A percentile compares a stretch with the other conserved stretches of the same genome.
Conservation (phyloP, 805 yeast species). For the Starmerella apicola region DNA sequence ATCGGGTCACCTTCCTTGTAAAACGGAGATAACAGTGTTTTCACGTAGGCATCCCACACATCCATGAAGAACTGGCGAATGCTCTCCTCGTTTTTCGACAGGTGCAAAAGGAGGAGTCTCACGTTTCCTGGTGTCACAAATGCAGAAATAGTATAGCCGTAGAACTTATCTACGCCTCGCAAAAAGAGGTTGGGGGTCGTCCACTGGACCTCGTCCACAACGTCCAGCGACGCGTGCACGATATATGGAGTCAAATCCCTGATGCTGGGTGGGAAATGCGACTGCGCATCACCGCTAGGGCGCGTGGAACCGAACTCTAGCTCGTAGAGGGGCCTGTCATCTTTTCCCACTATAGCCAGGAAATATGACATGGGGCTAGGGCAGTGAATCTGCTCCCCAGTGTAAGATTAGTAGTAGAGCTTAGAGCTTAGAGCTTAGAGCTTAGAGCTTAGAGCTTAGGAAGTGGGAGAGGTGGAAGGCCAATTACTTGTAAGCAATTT, state of each 20-base stretch:
- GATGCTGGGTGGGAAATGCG: slow-evolving; percentile 53
- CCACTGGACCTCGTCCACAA: slow-evolving; percentile 89
- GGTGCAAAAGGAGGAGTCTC: slow-evolving; percentile 63
- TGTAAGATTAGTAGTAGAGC: no score
- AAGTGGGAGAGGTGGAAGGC: no score
- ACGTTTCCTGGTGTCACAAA: slow-evolving; percentile 80
- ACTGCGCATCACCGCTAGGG: slow-evolving; percentile 51
- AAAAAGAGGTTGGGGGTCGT: slow-evolving; percentile 49
- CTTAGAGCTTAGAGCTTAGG: no score
- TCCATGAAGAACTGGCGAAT: slow-evolving; percentile 77
- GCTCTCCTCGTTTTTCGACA: slow-evolving; percentile 51
- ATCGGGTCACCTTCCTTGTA: slow-evolving; percentile 67
- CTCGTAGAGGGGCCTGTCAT: slow-evolving; percentile 78
- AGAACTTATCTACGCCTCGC: slow-evolving; percentile 73
- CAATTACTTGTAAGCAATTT: no score
- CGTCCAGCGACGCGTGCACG: slow-evolving; percentile 75
- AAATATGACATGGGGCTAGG: slow-evolving; percentile 49
- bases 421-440: no score
- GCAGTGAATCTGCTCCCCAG: no score
- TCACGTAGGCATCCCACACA: slow-evolving; percentile 76
- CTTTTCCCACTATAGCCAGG: slow-evolving; percentile 75
- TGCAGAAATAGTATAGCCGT: slow-evolving; percentile 71
- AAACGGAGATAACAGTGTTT: slow-evolving; percentile 76
- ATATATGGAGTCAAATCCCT: slow-evolving; percentile 78
- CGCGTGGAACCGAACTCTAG: slow-evolving; percentile 70